phyloP scores from a whole-genome alignment of 2,329 filamentous ascomycete species.

The Aureobasidium pullulans region DNA sequence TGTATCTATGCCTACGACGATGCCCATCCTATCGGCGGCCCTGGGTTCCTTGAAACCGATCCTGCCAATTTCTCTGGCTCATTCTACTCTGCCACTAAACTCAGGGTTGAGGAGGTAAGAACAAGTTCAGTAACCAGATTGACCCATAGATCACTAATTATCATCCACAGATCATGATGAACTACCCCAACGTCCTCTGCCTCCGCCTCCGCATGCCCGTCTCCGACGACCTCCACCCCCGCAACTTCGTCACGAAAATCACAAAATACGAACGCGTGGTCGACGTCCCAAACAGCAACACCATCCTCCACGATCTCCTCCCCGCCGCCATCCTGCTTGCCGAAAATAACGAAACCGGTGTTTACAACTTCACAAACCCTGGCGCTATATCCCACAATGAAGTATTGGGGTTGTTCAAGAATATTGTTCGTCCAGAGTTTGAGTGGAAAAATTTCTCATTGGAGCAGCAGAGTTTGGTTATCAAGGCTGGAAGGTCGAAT shows the following conservation, averaged over 20 bases:
- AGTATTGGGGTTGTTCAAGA: slow-evolving; percentile 54
- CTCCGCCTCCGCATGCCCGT: slow-evolving; percentile 64
- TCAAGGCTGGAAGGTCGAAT: slow-evolving; percentile 61
- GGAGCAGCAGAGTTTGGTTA: slow-evolving; percentile 59
- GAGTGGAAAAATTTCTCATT: slow-evolving; percentile 60
- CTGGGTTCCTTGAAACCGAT: slow-evolving; percentile 56
- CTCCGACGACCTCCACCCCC: slow-evolving; percentile 57
- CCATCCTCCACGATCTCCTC: slow-evolving; percentile 57
- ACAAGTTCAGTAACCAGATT: too few relatives aligned
- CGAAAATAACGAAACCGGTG: slow-evolving; percentile 53
- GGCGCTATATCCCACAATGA: slow-evolving; percentile 66
- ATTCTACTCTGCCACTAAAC: slow-evolving; percentile 63
- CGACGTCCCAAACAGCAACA: slow-evolving; percentile 62
- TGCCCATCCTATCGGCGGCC: slow-evolving; percentile 51
- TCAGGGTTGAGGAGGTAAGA: slow-evolving; percentile 56
- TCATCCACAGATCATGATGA: slow-evolving; percentile 47
- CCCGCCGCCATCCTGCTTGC: slow-evolving; percentile 54
- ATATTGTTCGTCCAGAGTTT: slow-evolving; percentile 54
- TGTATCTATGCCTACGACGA: slow-evolving; percentile 60
- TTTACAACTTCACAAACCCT: slow-evolving; percentile 66
- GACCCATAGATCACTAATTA: neutral
- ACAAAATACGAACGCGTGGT: slow-evolving; percentile 57
- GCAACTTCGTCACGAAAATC: slow-evolving; percentile 65
- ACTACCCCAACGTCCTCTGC: slow-evolving; percentile 55
- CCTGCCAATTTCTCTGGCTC: slow-evolving; percentile 58